phyloP scores from a whole-genome alignment of 164 flowering plant species.

The Macadamia tetraphylla region DNA sequence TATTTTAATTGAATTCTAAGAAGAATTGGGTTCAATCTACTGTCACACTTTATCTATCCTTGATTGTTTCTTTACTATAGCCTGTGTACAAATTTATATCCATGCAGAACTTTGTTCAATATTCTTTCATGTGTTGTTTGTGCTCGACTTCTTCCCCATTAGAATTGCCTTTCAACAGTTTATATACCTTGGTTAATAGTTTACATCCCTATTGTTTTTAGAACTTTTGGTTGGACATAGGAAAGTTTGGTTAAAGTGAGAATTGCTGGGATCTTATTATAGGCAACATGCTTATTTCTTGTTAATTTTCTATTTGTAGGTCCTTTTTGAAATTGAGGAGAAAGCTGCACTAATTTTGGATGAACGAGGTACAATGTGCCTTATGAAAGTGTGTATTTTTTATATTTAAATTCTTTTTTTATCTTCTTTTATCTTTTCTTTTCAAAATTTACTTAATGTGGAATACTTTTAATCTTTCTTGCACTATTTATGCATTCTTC shows the following conservation, averaged over 20 bases:
- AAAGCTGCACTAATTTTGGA: constrained; percentile 75
- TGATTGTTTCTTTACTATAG: no score
- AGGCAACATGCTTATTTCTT: constrained; percentile 1
- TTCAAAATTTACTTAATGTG: not conserved
- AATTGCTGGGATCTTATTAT: not conserved
- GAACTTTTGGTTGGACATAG: no score
- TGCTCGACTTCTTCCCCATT: no score
- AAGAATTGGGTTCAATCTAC: no score
- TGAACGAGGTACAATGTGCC: constrained; percentile 62
- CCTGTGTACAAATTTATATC: no score
- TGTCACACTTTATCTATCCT: no score
- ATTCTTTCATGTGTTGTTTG: no score
- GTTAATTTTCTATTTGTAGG: constrained; percentile 30
- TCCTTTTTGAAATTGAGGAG: constrained; percentile 79
- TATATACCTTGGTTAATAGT: no score
- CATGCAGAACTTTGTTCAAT: no score
- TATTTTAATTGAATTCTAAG: no score
- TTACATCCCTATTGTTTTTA: no score
- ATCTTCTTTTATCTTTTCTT: not conserved
- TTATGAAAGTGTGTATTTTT: not conserved
- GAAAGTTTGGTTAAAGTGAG: not conserved
- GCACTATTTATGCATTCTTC: not conserved
- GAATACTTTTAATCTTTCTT: not conserved
- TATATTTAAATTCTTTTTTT: not conserved
- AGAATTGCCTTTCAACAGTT: no score